A percentile compares a stretch with the other conserved stretches of the same genome.
phyloP scores from a whole-genome alignment of 176 grass and related monocot species.

The Oryza longistaminata region DNA sequence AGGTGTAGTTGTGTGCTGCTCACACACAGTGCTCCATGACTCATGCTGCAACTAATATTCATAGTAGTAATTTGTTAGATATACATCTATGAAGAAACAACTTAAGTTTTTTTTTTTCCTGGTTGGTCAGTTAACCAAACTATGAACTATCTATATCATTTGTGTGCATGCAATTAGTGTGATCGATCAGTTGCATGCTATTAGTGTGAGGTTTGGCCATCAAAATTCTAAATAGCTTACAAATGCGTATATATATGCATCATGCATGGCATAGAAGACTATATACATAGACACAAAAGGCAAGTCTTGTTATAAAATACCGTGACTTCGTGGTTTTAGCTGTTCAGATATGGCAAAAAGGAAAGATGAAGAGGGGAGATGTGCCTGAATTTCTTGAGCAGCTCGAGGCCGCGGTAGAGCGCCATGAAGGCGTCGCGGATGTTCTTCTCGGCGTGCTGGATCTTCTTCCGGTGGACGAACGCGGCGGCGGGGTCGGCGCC shows the following conservation, averaged over 20 bases:
- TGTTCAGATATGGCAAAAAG: too few species aligned
- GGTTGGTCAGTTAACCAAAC: neutral
- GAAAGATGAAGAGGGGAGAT: neutral
- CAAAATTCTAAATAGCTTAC: neutral
- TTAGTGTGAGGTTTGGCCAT: neutral
- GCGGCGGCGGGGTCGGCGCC: constrained; percentile 56
- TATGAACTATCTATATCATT: neutral
- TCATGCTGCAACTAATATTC: neutral
- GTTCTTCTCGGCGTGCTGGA: constrained; percentile 96
- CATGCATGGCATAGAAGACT: too few species aligned
- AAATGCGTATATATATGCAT: too few species aligned
- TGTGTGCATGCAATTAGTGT: neutral
- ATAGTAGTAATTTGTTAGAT: neutral
- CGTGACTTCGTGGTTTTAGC: too few species aligned
- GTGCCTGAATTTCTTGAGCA: constrained; percentile 91
- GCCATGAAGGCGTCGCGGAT: constrained; percentile 77
- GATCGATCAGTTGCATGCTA: neutral
- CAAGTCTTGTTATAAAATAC: too few species aligned
- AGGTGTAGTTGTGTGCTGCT: neutral
- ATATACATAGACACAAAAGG: too few species aligned
- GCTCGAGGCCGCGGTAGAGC: constrained; percentile 79
- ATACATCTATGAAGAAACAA: neutral
- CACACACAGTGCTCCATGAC: neutral
- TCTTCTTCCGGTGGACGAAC: constrained; percentile 78
- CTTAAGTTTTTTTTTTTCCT: neutral